A percentile compares a stretch with the other conserved stretches of the same genome.
These are phyloP conservation scores for Aspergillus olivimuriae DNA, from an alignment of 495 filamentous ascomycete species.

Conservation along the genomic window DNA sequence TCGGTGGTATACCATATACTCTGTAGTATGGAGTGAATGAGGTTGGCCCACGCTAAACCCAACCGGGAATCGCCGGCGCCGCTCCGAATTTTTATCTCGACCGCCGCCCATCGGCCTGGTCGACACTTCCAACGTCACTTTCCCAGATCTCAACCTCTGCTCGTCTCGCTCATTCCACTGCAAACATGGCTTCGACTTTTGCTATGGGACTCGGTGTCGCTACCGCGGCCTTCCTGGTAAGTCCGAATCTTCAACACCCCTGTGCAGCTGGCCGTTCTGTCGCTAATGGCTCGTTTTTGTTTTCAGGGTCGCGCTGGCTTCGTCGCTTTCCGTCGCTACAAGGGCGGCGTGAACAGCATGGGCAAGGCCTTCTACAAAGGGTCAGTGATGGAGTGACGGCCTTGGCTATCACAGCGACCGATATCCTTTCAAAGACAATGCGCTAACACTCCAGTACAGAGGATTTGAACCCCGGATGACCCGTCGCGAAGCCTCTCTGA, in stretches of 20 bases:
- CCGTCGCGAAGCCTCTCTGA: conserved; percentile 80
- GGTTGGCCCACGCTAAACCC: conserved; percentile 12
- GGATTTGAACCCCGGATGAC: conserved; percentile 96
- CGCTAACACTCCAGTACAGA: conserved; percentile 24
- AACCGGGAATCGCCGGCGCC: conserved; percentile 14
- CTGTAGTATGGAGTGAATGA: conserved; percentile 1
- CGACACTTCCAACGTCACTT: conserved; percentile 13
- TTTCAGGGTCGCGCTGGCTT: conserved; percentile 81
- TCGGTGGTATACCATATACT: neutral
- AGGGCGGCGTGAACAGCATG: conserved; percentile 66
- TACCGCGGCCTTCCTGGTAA: conserved; percentile 70
- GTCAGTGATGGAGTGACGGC: conserved; percentile 16
- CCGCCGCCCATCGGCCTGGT: conserved; percentile 5
- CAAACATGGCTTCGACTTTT: conserved; percentile 66
- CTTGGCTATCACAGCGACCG: neutral
- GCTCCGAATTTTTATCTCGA: conserved; percentile 25
- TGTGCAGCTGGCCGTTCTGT: no score
- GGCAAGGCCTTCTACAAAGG: conserved; percentile 95
- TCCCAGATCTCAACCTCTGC: neutral
- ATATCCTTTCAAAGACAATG: neutral
- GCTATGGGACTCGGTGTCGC: conserved; percentile 75
- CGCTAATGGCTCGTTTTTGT: conserved; percentile 13
- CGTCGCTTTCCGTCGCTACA: conserved; percentile 77
- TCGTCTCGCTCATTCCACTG: neutral
- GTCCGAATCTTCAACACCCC: conserved; percentile 18